A percentile compares a stretch with the other conserved stretches of the same genome.
Conservation (phyloP, 768 basidiomycete species). For the Aureoboletus auriporus region DNA sequence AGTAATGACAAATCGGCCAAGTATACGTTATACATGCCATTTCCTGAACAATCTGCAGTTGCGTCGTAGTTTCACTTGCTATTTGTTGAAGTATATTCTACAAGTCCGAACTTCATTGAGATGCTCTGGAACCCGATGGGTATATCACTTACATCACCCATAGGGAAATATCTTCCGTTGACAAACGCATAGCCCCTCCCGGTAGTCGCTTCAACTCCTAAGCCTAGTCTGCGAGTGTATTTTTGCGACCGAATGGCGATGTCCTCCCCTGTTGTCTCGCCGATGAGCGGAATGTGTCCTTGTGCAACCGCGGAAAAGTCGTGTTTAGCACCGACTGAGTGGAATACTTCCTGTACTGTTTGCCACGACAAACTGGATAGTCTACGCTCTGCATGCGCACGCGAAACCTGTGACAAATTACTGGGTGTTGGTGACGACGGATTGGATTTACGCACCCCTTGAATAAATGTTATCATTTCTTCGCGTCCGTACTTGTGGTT, state of each 20-base stretch:
- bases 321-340: conserved; percentile 31
- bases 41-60: conserved; percentile 70
- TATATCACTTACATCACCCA: conserved; percentile 57
- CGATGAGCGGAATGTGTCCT: conserved; percentile 21
- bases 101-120: neutral
- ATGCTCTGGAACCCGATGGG: neutral
- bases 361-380: conserved; percentile 41
- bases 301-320: conserved; percentile 40
- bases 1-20: neutral
- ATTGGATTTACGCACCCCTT: conserved; percentile 35
- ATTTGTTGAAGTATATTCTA: conserved; percentile 27
- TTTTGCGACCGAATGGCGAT: conserved; percentile 41
- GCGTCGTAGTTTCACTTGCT: conserved; percentile 45
- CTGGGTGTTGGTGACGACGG: neutral
- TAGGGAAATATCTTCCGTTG: conserved; percentile 76
- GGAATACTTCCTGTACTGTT: conserved; percentile 37
- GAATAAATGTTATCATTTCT: conserved; percentile 59
- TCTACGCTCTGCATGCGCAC: conserved; percentile 30
- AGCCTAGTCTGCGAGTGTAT: conserved; percentile 59
- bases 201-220: conserved; percentile 32
- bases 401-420: conserved; percentile 33
- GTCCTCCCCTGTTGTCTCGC: conserved; percentile 26
- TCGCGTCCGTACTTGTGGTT: conserved; percentile 59
- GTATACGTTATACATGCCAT: conserved; percentile 41
- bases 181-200: conserved; percentile 71